Base-by-base conservation (phyloP, 2,329 filamentous ascomycete species). In the Sordariomycetes sp. region DNA sequence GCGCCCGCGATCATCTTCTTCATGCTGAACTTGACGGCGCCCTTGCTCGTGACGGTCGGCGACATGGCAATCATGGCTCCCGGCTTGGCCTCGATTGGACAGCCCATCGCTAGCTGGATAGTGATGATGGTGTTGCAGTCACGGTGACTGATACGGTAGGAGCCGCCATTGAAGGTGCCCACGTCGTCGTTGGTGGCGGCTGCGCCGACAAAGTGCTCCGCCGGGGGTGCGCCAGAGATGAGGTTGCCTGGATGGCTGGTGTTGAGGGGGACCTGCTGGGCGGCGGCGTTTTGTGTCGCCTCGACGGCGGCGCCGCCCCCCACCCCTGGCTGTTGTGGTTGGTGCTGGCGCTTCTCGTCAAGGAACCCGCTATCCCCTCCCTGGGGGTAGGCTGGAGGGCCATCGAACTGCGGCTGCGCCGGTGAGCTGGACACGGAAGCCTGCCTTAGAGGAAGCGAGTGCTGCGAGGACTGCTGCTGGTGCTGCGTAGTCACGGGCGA, bases 11-110 rank as follows among this genome's bases (percentile, higher is more conserved):
- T 64, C n/a, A 94, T 66, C 62, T 95, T 96, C 63, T 94, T 95
- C 61, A 93, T 67, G 38, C 77, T 82, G 58, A 98, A 94, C 42
- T 90, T 92, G 44, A 93, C 58, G 27, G 70, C 69, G 36, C 92
- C 92, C 58, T 82, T 84, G 30, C 96, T 74, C 0, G 82, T 88
- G 35, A 98, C 72, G 8, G 82, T 83, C 3, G 86, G 82, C 3
- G 85, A 87, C 92, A 96, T 98, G 51, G 86, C 85, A 47, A 98
- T 86, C 87, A 98, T 92, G 36, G 79, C 74, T 11, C 88, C 83
- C 14, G 92, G 87, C 53, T 86, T 92, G 3, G 78, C 86, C 16
- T 67, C 70, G 33, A 96, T 58, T 0, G 90, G 90, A 48, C 86
- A 94, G 3, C 87, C 87, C 55, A 92, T 82, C 10, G 90, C 90